phyloP scores from a whole-genome alignment of 2,329 filamentous ascomycete genomes.

The Lomentospora prolificans region DNA sequence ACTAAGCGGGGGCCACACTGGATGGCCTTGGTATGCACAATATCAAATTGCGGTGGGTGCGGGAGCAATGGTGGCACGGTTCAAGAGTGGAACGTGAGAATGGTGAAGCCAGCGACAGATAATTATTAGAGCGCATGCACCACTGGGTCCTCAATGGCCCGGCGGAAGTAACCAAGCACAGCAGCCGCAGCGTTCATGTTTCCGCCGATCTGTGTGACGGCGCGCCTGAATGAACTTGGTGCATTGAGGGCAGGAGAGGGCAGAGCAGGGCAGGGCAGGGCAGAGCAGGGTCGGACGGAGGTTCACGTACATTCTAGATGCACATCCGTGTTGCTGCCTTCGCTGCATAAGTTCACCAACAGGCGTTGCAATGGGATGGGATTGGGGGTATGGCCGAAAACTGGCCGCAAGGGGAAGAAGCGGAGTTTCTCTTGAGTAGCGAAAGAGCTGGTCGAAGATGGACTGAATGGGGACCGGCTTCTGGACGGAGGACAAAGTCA shows the following conservation, averaged over 20 bases:
- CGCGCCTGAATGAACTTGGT: too few species aligned
- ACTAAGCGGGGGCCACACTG: not conserved
- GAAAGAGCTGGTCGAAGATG: too few species aligned
- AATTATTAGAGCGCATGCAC: not conserved
- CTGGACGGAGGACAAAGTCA: too few species aligned
- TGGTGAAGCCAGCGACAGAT: not conserved
- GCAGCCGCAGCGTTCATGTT: too few species aligned
- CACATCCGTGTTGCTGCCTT: not conserved
- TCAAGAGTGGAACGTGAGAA: not conserved
- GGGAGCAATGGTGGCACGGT: not conserved
- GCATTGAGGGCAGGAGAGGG: too few species aligned
- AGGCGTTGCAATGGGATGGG: not conserved
- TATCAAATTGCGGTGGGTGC: not conserved
- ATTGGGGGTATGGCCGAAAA: too few species aligned
- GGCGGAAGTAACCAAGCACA: not conserved
- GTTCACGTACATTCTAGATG: not conserved
- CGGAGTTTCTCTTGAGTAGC: too few species aligned
- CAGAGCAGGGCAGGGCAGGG: not conserved
- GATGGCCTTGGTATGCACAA: not conserved
- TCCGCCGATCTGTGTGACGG: too few species aligned
- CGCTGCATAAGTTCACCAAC: too few species aligned
- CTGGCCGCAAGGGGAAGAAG: too few species aligned
- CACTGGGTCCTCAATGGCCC: not conserved
- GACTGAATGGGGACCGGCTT: too few species aligned
- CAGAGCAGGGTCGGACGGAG: not conserved